Base-by-base conservation (phyloP, 805 yeast genomes). In the Ogataea neopini region DNA sequence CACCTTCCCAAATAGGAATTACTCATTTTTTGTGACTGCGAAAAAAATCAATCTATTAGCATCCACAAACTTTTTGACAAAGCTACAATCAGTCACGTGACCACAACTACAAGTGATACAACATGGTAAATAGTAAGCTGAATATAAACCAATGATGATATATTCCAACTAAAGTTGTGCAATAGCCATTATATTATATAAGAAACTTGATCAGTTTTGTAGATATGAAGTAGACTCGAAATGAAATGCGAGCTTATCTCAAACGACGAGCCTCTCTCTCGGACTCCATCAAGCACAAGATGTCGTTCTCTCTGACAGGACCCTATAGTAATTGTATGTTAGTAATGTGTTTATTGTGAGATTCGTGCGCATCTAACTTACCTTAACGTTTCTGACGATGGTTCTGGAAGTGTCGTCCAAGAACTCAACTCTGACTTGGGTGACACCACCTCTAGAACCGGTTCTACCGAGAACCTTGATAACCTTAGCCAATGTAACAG, bases 361-460 rank as follows among this genome's bases (percentile, higher is more conserved):
- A n/a, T n/a, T n/a, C n/a, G n/a, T n/a, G n/a, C n/a, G n/a, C n/a
- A n/a, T n/a, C n/a, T n/a, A n/a, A n/a, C 59, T 30, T 51, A 53
- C 59, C 57, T 88, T 88, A 76, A 88, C 96, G 85, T 88, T 88
- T 84, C 96, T 88, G 82, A 88, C 95, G 69, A 88, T 88, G 71
- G 94, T 86, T 83, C 96, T 87, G 77, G 94, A 80, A 71, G 91
- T 80, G 75, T 89, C 96, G 71, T 89, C 96, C 74, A 88, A 80
- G 85, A 88, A 89, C 79, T 88, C 96, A 71, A 88, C 96, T 78
- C 96, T 88, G 78, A 89, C 96, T 79, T 88, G 96, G 79, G 96
- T 88, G 77, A 88, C 96, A 83, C 97, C 97, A 87, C 98, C 98
- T 82, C 98, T 92, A 76, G 99, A 92, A 76, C 99, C 99, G 86